Base-by-base conservation (phyloP, 75 land plant genomes). In the Picea sitchensis region DNA sequence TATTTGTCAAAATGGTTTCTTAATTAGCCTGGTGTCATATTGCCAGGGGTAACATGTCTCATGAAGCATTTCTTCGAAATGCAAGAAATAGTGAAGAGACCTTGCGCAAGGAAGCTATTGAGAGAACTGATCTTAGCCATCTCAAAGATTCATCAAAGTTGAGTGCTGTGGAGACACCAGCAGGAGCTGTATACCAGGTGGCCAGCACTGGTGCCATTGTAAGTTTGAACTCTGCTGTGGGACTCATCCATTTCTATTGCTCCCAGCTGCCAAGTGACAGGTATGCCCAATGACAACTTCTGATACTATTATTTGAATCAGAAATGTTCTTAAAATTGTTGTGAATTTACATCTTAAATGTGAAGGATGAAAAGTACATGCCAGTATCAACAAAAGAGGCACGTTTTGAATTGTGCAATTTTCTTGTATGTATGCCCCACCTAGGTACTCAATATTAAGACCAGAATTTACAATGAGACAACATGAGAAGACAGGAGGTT, bases 241-340 rank as follows among this genome's bases (percentile, higher is more conserved):
- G 99, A 2, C 94, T 98, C 23, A 71, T 98, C 63, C 98, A 95
- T 75, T 93, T 95, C 61, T 98, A 93, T 77, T 98, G 99, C 80
- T 95, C 99, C 36, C 99, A 98, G 80, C 83, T 98, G 36, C 99
- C 99, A 21, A 95, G 98, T 87, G 99, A 98, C 87, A 98, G 99
- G 99, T 98, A 34, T 59, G 14, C n/a, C 9, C 20, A 3, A 30
- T 57, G 54, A 14, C 76, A 57, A 57, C 21, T 75, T 17, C 34
- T 75, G 58, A 26, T 75, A 14, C 30, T 13, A 30, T 75, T 51
- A 54, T n/a, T 57, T 57, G 18, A 65, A 30, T 15, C 51, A 14
- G 17, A 54, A 21, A 41, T 75, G 17, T 11, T 56, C 74, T n/a
- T 47, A 26, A 36, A 81, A 77, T 57, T 57, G 14, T 58, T 62